Percentiles rank a stretch among this genome's conserved stretches.
Evolutionary conservation across 495 filamentous ascomycete species (phyloP).

Genomic region (Xylaria castorea): DNA sequence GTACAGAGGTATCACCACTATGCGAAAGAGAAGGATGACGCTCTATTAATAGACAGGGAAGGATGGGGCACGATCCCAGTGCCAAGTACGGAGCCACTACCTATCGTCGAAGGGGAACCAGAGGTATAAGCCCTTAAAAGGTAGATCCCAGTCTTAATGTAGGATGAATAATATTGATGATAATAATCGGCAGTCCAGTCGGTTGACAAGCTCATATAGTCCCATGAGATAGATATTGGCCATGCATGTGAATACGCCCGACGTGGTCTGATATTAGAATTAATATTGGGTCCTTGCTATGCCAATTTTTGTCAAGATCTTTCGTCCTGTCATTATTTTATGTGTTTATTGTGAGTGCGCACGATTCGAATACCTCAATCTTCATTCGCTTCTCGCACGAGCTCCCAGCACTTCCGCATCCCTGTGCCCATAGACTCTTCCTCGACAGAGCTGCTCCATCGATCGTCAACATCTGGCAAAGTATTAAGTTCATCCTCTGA

Average conservation of each 20-base stretch:
- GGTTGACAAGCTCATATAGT: neutral
- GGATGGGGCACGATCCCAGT: slow-evolving; percentile 31
- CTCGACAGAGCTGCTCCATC: slow-evolving; percentile 46
- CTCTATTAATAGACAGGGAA: slow-evolving; percentile 28
- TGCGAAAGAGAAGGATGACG: slow-evolving; percentile 37
- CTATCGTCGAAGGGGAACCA: slow-evolving; percentile 29
- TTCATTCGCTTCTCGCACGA: slow-evolving; percentile 37
- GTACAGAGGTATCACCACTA: slow-evolving; percentile 32
- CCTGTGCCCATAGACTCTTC: slow-evolving; percentile 55
- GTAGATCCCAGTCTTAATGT: neutral
- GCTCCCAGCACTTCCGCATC: slow-evolving; percentile 55
- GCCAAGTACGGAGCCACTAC: slow-evolving; percentile 31
- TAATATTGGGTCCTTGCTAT: neutral
- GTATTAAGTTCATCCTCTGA: slow-evolving; percentile 13
- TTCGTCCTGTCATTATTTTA: neutral
- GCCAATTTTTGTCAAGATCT: neutral
- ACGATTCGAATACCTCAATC: slow-evolving; percentile 6
- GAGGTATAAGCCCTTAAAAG: slow-evolving; percentile 20
- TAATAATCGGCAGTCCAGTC: neutral
- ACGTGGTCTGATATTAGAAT: neutral
- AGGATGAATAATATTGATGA: neutral
- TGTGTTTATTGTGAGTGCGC: neutral
- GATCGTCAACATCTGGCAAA: slow-evolving; percentile 14
- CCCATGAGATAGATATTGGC: neutral
- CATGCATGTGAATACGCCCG: neutral